phyloP scores from a whole-genome alignment of 805 yeast species.

The Lipomyces lipofer region DNA sequence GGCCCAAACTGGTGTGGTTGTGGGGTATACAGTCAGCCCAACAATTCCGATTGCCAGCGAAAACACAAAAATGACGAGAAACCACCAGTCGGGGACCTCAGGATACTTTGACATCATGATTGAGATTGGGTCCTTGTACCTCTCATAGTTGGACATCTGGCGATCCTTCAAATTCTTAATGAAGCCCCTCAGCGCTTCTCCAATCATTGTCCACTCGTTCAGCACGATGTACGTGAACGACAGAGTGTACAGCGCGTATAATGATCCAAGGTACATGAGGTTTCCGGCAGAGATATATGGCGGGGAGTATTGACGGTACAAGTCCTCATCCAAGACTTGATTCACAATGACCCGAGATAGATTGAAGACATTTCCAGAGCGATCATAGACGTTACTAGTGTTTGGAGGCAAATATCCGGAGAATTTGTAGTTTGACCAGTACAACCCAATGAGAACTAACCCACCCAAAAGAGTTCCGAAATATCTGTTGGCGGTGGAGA shows the following conservation, averaged over 20 bases:
- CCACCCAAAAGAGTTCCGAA: constrained; percentile 43
- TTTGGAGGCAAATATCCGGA: constrained; percentile 54
- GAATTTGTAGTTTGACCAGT: constrained; percentile 53
- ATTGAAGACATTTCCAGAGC: constrained; percentile 48
- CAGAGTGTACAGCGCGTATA: constrained; percentile 52
- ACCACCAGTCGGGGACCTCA: constrained; percentile 80
- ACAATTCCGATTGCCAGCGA: constrained; percentile 40
- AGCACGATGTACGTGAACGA: constrained; percentile 65
- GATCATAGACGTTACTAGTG: constrained; percentile 44
- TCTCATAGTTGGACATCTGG: constrained; percentile 58
- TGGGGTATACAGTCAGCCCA: constrained; percentile 45
- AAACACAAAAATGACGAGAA: constrained; percentile 48
- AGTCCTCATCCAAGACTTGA: constrained; percentile 27
- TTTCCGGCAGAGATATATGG: constrained; percentile 42
- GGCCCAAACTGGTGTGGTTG: constrained; percentile 64
- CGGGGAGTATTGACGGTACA: constrained; percentile 11
- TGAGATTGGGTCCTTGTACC: constrained; percentile 48
- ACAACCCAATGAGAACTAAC: constrained; percentile 37
- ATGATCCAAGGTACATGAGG: constrained; percentile 49
- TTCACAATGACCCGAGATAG: constrained; percentile 48
- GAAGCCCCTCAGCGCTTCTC: constrained; percentile 56
- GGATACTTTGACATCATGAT: constrained; percentile 57
- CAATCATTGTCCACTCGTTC: constrained; percentile 57
- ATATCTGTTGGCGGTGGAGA: constrained; percentile 39
- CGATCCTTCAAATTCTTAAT: constrained; percentile 49